phyloP scores from a whole-genome alignment of 2,329 filamentous ascomycete genomes.

The Dothistroma septosporum region DNA sequence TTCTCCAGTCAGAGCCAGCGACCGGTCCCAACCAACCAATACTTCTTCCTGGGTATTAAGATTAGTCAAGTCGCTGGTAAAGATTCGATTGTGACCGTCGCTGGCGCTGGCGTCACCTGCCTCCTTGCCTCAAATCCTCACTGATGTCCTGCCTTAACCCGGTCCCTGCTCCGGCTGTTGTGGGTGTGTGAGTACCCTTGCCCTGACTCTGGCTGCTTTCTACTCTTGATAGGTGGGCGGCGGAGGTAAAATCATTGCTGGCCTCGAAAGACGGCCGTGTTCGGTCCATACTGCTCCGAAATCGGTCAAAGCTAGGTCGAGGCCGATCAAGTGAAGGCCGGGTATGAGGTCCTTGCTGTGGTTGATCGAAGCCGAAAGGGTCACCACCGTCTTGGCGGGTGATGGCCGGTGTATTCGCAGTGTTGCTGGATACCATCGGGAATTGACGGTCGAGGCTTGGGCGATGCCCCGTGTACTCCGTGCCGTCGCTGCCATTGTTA shows the following conservation, averaged over 20 bases:
- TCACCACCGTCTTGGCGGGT: constrained; percentile 17
- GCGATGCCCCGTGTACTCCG: constrained; percentile 67
- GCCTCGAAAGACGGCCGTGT: constrained; percentile 79
- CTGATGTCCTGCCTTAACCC: constrained; percentile 16
- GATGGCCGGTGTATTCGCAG: constrained; percentile 24
- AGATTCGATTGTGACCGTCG: constrained; percentile 3
- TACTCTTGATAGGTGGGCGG: constrained; percentile 75
- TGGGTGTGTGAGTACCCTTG: not conserved
- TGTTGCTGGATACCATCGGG: constrained; percentile 27
- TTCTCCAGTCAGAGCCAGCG: constrained; percentile 2
- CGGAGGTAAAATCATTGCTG: constrained; percentile 86
- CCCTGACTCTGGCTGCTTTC: constrained; percentile 48
- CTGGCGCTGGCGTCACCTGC: constrained; percentile 14
- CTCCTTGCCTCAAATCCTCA: constrained; percentile 8
- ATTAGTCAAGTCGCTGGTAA: constrained; percentile 7
- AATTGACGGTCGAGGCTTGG: constrained; percentile 39
- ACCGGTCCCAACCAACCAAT: not conserved
- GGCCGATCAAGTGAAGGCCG: constrained; percentile 63
- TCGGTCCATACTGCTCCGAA: constrained; percentile 81
- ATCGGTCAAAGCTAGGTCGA: constrained; percentile 81
- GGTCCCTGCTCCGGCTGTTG: not conserved
- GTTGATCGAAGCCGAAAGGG: constrained; percentile 4
- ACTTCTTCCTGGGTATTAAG: not conserved
- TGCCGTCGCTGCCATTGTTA: constrained; percentile 90
- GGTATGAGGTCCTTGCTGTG: constrained; percentile 36